Evolutionary conservation across 1,284 basidiomycete genomes (phyloP), one percentile per base, ranked within the genome.

Genomic region (Pascua sp.): DNA sequence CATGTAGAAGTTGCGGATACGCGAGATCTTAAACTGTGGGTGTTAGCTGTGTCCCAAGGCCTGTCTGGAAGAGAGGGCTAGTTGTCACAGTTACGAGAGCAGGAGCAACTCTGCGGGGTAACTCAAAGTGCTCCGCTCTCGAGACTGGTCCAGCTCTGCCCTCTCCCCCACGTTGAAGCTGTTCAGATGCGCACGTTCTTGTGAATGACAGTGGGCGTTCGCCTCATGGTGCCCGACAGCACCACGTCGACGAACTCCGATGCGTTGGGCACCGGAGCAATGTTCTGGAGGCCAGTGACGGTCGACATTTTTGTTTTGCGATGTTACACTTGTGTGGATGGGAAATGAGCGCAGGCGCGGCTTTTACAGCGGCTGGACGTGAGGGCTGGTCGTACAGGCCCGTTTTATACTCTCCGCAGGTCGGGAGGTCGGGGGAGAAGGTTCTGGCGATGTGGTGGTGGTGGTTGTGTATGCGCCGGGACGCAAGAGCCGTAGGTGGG

Each of bases 191-290:
- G 24, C 24, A 32, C 70, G 81, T 97, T 98, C 82, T 93, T 93
- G 79, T 95, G 92, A 72, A 96, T 95, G 73, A 93, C 95, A 37
- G 95, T 98, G 13, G 95, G 94, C 39, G 95, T 98, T 82, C 97
- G 97, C 67, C 95, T 82, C 80, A 76, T 76, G 39, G 73, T 76
- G 92, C 92, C 15, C 91, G 98, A 81, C 88, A 97, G 72, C 89
- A 94, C 75, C 94, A 72, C 94, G 79, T 98, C 95, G 77, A 98
- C 79, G 75, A 98, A 98, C 78, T 98, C 94, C 38, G 85, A 81
- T 65, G 95, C 90, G 47, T 91, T 95, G 49, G 95, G 95, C 54
- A 99, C 95, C 45, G 96, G 95, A 55, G 96, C 90, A 73, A 99
- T 99, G 55, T 88, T 86, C 81, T 96, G 95, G 67, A 96, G 82